Conservation (phyloP, 208 protist species). For the Angomonas desouzai region DNA sequence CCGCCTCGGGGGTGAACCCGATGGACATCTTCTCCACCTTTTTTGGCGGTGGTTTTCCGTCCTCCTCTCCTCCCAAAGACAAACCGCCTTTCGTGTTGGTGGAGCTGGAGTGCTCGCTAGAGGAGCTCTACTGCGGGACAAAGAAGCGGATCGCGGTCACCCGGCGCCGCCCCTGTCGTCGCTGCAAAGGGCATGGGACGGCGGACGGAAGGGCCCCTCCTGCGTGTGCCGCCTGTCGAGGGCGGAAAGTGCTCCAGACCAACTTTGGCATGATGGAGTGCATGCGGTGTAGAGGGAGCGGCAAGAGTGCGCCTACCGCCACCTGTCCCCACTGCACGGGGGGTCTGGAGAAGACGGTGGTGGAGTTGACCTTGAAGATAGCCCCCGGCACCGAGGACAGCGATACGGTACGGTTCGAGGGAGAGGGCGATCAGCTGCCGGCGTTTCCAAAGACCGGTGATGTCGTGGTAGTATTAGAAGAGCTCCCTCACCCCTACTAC, state of each 20-base stretch:
- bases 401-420: slow-evolving; percentile 91
- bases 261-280: slow-evolving; percentile 29
- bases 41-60: slow-evolving; percentile 56
- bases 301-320: slow-evolving; percentile 60
- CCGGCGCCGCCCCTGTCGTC: slow-evolving; percentile 49
- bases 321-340: slow-evolving; percentile 44
- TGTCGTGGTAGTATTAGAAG: slow-evolving; percentile 93
- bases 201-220: slow-evolving; percentile 21
- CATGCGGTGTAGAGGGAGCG: slow-evolving; percentile 46
- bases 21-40: slow-evolving; percentile 83
- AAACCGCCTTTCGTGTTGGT: slow-evolving; percentile 85
- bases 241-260: slow-evolving; percentile 22
- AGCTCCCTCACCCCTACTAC: slow-evolving; percentile 93
- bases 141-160: slow-evolving; percentile 88
- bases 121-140: slow-evolving; percentile 97
- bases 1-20: slow-evolving; percentile 81
- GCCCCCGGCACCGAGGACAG: slow-evolving; percentile 93
- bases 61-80: slow-evolving; percentile 59
- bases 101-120: slow-evolving; percentile 89
- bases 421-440: slow-evolving; percentile 92
- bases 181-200: slow-evolving; percentile 50
- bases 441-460: slow-evolving; percentile 90
- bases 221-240: slow-evolving; percentile 83
- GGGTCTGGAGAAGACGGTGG: slow-evolving; percentile 87
- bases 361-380: slow-evolving; percentile 92